Conservation (phyloP, 2,329 filamentous ascomycete genomes). For the Calonectria pseudoturangicola region DNA sequence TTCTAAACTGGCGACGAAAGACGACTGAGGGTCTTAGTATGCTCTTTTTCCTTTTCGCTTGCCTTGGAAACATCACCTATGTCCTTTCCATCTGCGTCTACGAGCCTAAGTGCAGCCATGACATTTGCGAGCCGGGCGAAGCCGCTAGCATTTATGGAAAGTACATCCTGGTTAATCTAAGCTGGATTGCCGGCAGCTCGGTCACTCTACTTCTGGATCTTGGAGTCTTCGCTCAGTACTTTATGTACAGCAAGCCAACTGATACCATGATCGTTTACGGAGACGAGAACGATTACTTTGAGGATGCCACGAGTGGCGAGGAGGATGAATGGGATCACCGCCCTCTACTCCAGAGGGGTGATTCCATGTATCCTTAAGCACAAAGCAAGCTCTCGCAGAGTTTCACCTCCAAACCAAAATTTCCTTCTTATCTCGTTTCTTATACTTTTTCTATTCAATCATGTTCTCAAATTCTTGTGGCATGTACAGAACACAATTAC, state of each 20-base stretch:
- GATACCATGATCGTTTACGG: slow-evolving; percentile 60
- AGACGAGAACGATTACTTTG: slow-evolving; percentile 52
- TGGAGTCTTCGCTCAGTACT: slow-evolving; percentile 93
- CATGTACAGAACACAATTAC: slow-evolving; percentile 6
- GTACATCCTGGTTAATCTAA: slow-evolving; percentile 92
- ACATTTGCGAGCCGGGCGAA: slow-evolving; percentile 79
- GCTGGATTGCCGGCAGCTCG: slow-evolving; percentile 92
- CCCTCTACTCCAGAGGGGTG: slow-evolving; percentile 60
- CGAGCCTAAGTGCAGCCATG: slow-evolving; percentile 79
- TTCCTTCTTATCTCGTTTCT: slow-evolving; percentile 46
- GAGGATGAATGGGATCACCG: slow-evolving; percentile 63
- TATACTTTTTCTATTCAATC: slow-evolving; percentile 31
- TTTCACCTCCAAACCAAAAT: slow-evolving; percentile 36
- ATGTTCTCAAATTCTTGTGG: background rate
- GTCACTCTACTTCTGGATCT: slow-evolving; percentile 91
- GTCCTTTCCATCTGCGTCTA: slow-evolving; percentile 94
- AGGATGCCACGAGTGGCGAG: slow-evolving; percentile 51
- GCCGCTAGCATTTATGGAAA: slow-evolving; percentile 79
- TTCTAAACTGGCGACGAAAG: slow-evolving; percentile 94
- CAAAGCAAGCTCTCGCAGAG: slow-evolving; percentile 1
- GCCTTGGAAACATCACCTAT: slow-evolving; percentile 94
- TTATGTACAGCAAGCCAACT: slow-evolving; percentile 79
- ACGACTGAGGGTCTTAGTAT: slow-evolving; percentile 95
- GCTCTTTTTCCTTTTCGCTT: slow-evolving; percentile 97
- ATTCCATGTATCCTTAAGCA: slow-evolving; percentile 53